Evolutionary conservation across 768 basidiomycete species (phyloP).

Genomic region (Cystofilobasidium ferigula): DNA sequence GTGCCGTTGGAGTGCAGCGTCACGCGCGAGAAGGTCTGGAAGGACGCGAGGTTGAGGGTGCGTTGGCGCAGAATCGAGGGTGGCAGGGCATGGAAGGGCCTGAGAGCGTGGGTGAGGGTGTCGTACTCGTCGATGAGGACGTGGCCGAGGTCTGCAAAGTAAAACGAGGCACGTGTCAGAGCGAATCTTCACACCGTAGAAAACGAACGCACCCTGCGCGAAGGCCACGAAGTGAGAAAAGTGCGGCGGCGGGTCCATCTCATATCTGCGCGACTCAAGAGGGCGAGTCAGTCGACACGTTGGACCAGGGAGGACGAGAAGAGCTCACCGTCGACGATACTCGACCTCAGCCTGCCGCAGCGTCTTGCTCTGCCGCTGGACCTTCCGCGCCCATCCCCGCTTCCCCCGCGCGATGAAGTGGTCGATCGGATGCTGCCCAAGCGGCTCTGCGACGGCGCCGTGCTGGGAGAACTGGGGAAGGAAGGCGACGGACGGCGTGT

Average conservation of each 20-base stretch:
- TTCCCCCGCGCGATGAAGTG: constrained; percentile 73
- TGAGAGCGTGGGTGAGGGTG: background rate
- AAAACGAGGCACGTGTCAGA: too few relatives aligned
- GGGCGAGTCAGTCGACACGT: background rate
- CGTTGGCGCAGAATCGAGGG: background rate
- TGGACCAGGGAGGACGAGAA: background rate
- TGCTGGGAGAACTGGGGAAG: too few relatives aligned
- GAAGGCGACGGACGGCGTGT: too few relatives aligned
- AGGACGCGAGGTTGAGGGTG: background rate
- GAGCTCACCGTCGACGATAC: constrained; percentile 42
- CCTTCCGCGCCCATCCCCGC: constrained; percentile 50
- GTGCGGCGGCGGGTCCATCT: background rate
- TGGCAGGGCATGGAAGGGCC: background rate
- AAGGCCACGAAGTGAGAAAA: background rate
- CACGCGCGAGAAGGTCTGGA: background rate
- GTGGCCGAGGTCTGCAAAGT: background rate
- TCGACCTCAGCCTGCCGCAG: constrained; percentile 65
- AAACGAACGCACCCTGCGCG: background rate
- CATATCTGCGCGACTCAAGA: background rate
- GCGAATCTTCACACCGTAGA: too few relatives aligned
- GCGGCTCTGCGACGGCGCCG: too few relatives aligned
- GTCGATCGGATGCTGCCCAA: constrained; percentile 57
- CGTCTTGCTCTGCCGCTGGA: constrained; percentile 66
- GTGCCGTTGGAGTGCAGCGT: background rate
- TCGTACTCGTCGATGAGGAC: background rate